Evolutionary conservation across 2,329 filamentous ascomycete genomes (phyloP).

Genomic region (Fusarium burgessii): DNA sequence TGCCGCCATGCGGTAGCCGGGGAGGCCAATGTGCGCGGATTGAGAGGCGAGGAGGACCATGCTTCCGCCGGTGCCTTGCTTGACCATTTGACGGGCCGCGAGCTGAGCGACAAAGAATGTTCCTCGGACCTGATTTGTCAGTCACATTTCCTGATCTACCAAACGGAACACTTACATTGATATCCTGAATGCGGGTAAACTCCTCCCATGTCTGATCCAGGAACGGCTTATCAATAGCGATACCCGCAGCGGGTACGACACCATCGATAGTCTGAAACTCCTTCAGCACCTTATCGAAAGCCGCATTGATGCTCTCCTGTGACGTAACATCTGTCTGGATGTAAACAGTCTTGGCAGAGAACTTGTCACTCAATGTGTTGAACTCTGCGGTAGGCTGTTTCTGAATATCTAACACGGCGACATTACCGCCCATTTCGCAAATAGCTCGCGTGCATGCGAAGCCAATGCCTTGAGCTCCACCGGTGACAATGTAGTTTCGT

Average conservation of each 20-base stretch:
- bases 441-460: slow-evolving; percentile 54
- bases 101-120: slow-evolving; percentile 57
- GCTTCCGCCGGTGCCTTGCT: slow-evolving; percentile 54
- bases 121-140: slow-evolving; percentile 51
- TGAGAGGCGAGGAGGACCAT: slow-evolving; percentile 50
- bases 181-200: slow-evolving; percentile 54
- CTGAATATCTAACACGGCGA: slow-evolving; percentile 53
- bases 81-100: slow-evolving; percentile 54
- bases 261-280: slow-evolving; percentile 49
- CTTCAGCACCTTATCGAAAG: slow-evolving; percentile 42
- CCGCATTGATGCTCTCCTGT: slow-evolving; percentile 45
- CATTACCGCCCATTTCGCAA: slow-evolving; percentile 56
- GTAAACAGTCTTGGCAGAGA: slow-evolving; percentile 45
- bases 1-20: slow-evolving; percentile 49
- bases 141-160: too few species aligned
- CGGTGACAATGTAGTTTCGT: slow-evolving; percentile 55
- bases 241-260: slow-evolving; percentile 52
- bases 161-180: slow-evolving; percentile 51
- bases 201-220: slow-evolving; percentile 59
- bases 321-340: slow-evolving; percentile 50
- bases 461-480: slow-evolving; percentile 56
- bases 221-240: slow-evolving; percentile 59
- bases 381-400: slow-evolving; percentile 49
- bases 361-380: slow-evolving; percentile 32
- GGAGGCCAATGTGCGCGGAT: slow-evolving; percentile 41